Evolutionary conservation across 1,284 basidiomycete genomes (phyloP).

Genomic region (Boletus sp.): DNA sequence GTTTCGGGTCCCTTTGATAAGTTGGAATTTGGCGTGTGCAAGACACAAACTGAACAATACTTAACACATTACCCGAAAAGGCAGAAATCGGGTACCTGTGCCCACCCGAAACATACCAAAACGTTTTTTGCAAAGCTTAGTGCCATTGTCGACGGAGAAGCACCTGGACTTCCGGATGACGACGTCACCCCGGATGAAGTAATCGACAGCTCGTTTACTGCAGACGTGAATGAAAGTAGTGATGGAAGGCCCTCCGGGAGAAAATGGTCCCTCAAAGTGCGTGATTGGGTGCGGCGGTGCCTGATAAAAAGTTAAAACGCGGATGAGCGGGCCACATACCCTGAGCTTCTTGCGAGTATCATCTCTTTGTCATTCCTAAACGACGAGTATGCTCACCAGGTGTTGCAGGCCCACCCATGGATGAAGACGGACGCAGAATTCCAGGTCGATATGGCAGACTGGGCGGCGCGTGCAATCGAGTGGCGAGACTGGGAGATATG

Average conservation of each 20-base stretch:
- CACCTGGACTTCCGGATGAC: constrained; percentile 73
- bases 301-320: constrained; percentile 81
- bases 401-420: constrained; percentile 62
- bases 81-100: constrained; percentile 88
- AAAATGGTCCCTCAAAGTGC: constrained; percentile 40
- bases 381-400: constrained; percentile 11
- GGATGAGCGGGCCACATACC: constrained; percentile 77
- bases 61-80: no score
- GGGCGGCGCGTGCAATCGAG: constrained; percentile 68
- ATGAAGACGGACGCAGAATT: constrained; percentile 51
- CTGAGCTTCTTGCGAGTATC: constrained; percentile 65
- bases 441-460: constrained; percentile 77
- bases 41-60: no score
- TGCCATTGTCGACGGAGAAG: constrained; percentile 93
- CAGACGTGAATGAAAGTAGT: constrained; percentile 31
- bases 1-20: no score
- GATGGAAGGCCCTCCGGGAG: constrained; percentile 17
- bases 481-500: constrained; percentile 35
- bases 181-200: constrained; percentile 25
- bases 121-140: constrained; percentile 95
- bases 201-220: constrained; percentile 16
- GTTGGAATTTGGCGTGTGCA: no score
- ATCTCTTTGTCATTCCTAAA: no score
- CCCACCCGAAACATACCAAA: constrained; percentile 96
- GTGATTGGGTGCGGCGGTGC: constrained; percentile 60